Conservation (phyloP, 139 green algal genomes). For the Nannochloris sp. region DNA sequence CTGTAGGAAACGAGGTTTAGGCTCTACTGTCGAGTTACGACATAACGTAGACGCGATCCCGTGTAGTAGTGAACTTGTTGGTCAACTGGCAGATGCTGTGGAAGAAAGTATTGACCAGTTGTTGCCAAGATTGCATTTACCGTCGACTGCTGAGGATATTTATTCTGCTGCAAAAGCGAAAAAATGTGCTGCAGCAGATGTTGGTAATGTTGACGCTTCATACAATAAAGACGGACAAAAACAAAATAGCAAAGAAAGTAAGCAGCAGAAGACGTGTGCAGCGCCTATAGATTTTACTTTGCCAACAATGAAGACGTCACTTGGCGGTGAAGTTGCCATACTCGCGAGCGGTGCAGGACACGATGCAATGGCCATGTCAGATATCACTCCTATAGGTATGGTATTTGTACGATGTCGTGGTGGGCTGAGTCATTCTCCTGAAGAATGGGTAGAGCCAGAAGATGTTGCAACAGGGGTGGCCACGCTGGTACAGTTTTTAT, state of each 20-base stretch:
- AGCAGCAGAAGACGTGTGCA: neutral
- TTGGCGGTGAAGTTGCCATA: slow-evolving; percentile 26
- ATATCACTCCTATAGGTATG: slow-evolving; percentile 72
- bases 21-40: neutral
- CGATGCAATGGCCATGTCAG: slow-evolving; percentile 78
- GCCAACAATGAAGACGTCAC: neutral
- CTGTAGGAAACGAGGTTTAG: neutral
- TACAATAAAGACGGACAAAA: neutral
- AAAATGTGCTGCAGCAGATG: neutral
- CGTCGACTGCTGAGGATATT: no score
- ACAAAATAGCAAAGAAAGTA: no score
- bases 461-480: slow-evolving; percentile 57
- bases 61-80: neutral
- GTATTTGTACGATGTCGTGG: slow-evolving; percentile 76
- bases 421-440: slow-evolving; percentile 75
- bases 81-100: neutral
- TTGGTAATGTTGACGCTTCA: neutral
- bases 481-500: slow-evolving; percentile 27
- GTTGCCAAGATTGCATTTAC: neutral
- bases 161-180: neutral
- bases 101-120: neutral
- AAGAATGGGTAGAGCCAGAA: slow-evolving; percentile 54
- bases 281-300: neutral
- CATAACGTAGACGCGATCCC: neutral
- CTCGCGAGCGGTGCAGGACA: slow-evolving; percentile 84